A percentile compares a stretch with the other conserved stretches of the same genome.
Evolutionary conservation across 2,329 filamentous ascomycete genomes (phyloP).

Genomic region (Teratosphaeriaceae sp.): DNA sequence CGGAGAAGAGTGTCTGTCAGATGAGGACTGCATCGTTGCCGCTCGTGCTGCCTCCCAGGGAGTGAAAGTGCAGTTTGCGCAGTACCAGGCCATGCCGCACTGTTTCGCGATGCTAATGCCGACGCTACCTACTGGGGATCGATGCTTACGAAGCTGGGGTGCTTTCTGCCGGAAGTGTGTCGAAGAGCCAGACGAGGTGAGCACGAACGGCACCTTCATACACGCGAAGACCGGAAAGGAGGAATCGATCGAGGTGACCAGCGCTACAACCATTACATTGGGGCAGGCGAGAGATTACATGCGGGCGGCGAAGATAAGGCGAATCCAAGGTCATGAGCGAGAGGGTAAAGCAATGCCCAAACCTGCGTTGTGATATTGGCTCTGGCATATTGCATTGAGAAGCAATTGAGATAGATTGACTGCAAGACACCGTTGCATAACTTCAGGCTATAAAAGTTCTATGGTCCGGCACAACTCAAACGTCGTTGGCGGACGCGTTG

Average conservation of each 20-base stretch:
- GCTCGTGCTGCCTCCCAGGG: conserved; percentile 49
- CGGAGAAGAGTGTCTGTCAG: conserved; percentile 65
- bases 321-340: conserved; percentile 25
- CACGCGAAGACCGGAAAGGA: conserved; percentile 26
- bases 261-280: conserved; percentile 14
- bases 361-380: conserved; percentile 18
- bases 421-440: no score
- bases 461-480: background rate
- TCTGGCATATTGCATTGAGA: background rate
- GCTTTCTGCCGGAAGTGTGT: conserved; percentile 23
- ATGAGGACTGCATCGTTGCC: conserved; percentile 59
- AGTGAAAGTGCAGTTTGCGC: conserved; percentile 58
- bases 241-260: conserved; percentile 19
- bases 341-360: conserved; percentile 29
- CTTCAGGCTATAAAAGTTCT: no score
- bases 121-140: conserved; percentile 19
- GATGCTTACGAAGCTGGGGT: conserved; percentile 33
- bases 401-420: background rate
- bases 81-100: conserved; percentile 78
- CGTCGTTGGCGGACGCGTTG: background rate
- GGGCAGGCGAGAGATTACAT: conserved; percentile 25
- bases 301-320: conserved; percentile 23
- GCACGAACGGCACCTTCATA: conserved; percentile 26
- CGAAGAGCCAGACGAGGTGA: conserved; percentile 18
- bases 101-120: conserved; percentile 49